Percentiles rank a stretch among this genome's conserved stretches.
Evolutionary conservation across 306 rosid species (phyloP).

Genomic region (Dalbergia oliveri): DNA sequence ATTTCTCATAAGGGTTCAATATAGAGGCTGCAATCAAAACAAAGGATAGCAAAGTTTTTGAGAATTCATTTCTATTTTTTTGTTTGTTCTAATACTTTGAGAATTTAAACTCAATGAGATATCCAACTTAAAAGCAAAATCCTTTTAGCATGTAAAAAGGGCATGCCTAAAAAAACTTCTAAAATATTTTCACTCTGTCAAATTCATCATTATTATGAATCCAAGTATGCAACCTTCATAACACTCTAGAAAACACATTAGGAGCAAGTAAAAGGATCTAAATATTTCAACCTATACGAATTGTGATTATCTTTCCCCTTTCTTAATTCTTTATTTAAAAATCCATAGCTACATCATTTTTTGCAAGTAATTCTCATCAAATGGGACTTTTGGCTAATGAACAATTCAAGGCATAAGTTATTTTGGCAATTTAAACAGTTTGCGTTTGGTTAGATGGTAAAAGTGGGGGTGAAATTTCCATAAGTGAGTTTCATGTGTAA

Average conservation of each 20-base stretch:
- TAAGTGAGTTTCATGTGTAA: no score
- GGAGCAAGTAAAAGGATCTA: slow-evolving; percentile 8
- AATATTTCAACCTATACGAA: neutral
- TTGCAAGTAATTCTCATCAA: neutral
- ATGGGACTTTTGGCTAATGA: neutral
- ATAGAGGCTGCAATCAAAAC: slow-evolving; percentile 66
- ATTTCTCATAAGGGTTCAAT: slow-evolving; percentile 57
- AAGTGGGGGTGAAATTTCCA: no score
- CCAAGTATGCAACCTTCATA: neutral
- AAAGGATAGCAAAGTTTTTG: slow-evolving; percentile 24
- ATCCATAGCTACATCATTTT: no score
- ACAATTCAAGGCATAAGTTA: neutral
- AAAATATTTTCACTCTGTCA: neutral
- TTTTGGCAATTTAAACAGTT: neutral
- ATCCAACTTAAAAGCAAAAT: slow-evolving; percentile 4
- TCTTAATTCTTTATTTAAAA: no score
- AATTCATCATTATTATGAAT: neutral
- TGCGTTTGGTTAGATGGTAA: no score
- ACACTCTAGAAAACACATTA: slow-evolving; percentile 4
- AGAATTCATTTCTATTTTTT: neutral
- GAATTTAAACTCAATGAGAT: slow-evolving; percentile 11
- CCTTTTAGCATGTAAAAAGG: neutral
- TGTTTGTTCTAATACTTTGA: neutral
- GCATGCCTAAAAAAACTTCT: neutral
- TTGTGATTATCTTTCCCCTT: no score